Evolutionary conservation across 441 rosid genomes (phyloP), one percentile per base, ranked within the genome.

Genomic region (Gossypium davidsonii): DNA sequence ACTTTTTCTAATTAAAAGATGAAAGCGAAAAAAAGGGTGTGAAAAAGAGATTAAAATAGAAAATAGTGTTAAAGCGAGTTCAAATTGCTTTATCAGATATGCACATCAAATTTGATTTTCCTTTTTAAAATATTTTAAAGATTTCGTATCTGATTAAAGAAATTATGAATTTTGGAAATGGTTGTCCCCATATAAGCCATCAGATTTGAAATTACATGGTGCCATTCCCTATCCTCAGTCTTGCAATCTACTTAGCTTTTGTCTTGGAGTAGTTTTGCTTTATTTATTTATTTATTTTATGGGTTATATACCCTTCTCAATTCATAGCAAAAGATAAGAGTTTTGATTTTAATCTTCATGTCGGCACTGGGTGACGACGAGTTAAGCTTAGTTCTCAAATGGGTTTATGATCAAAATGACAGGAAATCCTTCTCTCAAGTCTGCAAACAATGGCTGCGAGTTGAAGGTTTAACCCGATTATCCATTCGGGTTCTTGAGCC

Each of bases 391-490:
- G 80, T 85, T 34, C 84, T 81, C 51, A 74, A 48, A 31, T 66
- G 69, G 70, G 69, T 83, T 9, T 0, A 63, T 20, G 88, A 79
- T 26, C 64, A 23, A 20, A 31, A 26, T 2, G 80, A 77, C 67
- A 70, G 81, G 60, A 81, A 78, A 49, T 74, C 82, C 3, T 72
- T 75, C 72, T 79, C 85, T 74, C 75, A 39, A 21, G 86, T 81
- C 6, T 81, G 83, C 57, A 81, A 83, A 73, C 83, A 79, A 68
- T 85, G 89, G 89, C 82, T 76, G 12, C 57, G 81, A 66, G 77
- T 78, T 12, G 86, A 85, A 55, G 85, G 89, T 48, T 70, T 31
- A 37, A 75, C 67, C 25, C 85, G 87, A 23, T 55, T 51, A 39
- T 73, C 76, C 23, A 78, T 83, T 65, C 82, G 84, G n/a, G 81